These are phyloP conservation scores for Chamaecrista fasciculata DNA, from an alignment of 306 rosid genomes.

Conservation along the genomic window DNA sequence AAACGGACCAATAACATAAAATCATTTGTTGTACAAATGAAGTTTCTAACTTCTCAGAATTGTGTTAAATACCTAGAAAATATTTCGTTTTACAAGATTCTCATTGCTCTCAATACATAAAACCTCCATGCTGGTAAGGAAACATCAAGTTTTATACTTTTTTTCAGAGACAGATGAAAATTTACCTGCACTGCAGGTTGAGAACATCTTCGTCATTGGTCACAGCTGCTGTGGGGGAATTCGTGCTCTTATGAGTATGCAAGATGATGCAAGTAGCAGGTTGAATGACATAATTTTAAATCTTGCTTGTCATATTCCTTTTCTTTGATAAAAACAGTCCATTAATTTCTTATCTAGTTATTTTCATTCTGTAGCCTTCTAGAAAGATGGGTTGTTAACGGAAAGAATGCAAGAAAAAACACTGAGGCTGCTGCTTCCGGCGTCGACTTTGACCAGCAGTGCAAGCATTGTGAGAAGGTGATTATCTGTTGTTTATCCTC, in stretches of 20 bases:
- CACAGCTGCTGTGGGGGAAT: constrained; percentile 98
- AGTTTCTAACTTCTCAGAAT: not conserved
- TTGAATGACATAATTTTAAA: constrained; percentile 25
- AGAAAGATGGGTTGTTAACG: constrained; percentile 77
- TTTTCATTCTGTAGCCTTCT: constrained; percentile 47
- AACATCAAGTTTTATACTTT: not conserved
- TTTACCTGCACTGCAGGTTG: constrained; percentile 52
- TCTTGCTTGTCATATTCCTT: constrained; percentile 20
- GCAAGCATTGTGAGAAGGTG: constrained; percentile 94
- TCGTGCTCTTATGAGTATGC: constrained; percentile 92
- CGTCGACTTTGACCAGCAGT: constrained; percentile 78
- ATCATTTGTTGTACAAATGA: not conserved
- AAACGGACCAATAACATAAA: not conserved
- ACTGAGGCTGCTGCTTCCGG: constrained; percentile 67
- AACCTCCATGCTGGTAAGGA: not conserved
- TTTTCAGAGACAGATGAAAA: not conserved
- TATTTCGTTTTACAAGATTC: constrained; percentile 2
- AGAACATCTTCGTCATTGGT: constrained; percentile 85
- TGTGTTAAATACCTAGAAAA: constrained; percentile 1
- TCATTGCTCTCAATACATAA: constrained; percentile 1
- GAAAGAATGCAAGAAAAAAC: constrained; percentile 65
- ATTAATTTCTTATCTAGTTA: constrained; percentile 27
- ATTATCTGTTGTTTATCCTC: too few species aligned
- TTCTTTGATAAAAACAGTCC: not conserved
- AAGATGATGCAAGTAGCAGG: constrained; percentile 64